Base-by-base conservation (phyloP, 1,139 yeast genomes). In the Saccharomyces pastorianus region DNA sequence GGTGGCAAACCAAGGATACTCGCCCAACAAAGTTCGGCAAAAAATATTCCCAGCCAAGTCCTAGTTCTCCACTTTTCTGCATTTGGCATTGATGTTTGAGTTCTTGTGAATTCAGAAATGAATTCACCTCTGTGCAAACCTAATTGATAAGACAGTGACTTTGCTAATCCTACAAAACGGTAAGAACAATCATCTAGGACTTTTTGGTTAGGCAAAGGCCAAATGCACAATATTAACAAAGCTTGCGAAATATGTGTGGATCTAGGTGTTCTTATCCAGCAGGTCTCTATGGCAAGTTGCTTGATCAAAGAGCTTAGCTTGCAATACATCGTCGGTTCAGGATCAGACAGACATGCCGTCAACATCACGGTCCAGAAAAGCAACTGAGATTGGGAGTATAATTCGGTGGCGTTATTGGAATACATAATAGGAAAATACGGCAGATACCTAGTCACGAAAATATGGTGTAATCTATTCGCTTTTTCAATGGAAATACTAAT, bases 71-170 rank as follows among this genome's bases (percentile, higher is more conserved):
- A 91, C 67, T 84, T 84, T 62, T 89, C 96, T 3, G 96, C 93
- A 70, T 90, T 90, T 0, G 95, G 95, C 66, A 90, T 76, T 46
- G 88, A 81, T 3, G 88, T 95, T 67, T 91, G 98, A 28, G 93
- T 88, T 63, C 98, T 78, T 9, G 95, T 85, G 63, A 91, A 91
- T 65, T 91, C 98, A 60, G 86, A 84, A 61, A 90, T 88, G 66
- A 90, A 91, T 66, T 88, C 88, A 20, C 97, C 97, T 60, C 97
- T 76, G 68, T 91, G 98, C 59, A 91, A 75, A n/a, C 98, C 98
- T 47, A 91, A 72, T 67, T 91, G 98, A 64, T 87, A 80, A 0
- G 95, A 88, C 51, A 91, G 73, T 56, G 86, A 84, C 62, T 89
- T 89, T 2, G 96, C 96, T 51, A 90, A 75, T 0, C 96, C 95